Evolutionary conservation across 2,329 filamentous ascomycete species (phyloP).

Genomic region (Aspergillus glaucus): DNA sequence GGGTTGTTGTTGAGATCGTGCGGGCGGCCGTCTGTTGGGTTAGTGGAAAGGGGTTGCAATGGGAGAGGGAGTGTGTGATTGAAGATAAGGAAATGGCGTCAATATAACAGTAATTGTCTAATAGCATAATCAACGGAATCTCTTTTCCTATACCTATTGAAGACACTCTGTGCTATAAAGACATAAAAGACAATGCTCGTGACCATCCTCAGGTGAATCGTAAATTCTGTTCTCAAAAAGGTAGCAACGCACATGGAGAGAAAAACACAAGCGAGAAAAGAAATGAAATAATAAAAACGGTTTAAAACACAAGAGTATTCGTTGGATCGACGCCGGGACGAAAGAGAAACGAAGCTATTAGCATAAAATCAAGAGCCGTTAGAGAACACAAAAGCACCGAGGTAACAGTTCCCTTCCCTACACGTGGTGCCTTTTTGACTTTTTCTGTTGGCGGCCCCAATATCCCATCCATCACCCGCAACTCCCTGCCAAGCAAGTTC

Average conservation of each 20-base stretch:
- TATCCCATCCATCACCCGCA: slow-evolving; percentile 31
- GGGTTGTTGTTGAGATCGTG: slow-evolving; percentile 62
- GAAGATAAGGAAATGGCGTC: background rate
- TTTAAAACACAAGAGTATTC: slow-evolving; percentile 21
- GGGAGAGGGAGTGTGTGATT: background rate
- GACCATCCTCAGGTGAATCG: slow-evolving; percentile 8
- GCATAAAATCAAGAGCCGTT: slow-evolving; percentile 35
- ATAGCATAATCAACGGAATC: too few relatives aligned
- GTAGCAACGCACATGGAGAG: slow-evolving; percentile 6
- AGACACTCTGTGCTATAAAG: background rate
- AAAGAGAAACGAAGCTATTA: slow-evolving; percentile 35
- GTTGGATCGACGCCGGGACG: slow-evolving; percentile 27
- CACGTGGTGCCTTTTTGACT: slow-evolving; percentile 17
- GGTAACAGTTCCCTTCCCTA: slow-evolving; percentile 26
- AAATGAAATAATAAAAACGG: slow-evolving; percentile 20
- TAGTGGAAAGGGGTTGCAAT: slow-evolving; percentile 10
- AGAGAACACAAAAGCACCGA: slow-evolving; percentile 30
- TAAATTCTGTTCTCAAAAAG: slow-evolving; percentile 10
- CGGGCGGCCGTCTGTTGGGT: slow-evolving; percentile 66
- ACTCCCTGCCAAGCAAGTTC: slow-evolving; percentile 31
- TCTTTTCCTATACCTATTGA: background rate
- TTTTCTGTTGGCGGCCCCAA: slow-evolving; percentile 19
- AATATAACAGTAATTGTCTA: too few relatives aligned
- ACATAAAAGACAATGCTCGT: background rate
- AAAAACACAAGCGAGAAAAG: slow-evolving; percentile 7